Evolutionary conservation across 2,329 filamentous ascomycete genomes (phyloP).

Genomic region (Cladosporium sp.): DNA sequence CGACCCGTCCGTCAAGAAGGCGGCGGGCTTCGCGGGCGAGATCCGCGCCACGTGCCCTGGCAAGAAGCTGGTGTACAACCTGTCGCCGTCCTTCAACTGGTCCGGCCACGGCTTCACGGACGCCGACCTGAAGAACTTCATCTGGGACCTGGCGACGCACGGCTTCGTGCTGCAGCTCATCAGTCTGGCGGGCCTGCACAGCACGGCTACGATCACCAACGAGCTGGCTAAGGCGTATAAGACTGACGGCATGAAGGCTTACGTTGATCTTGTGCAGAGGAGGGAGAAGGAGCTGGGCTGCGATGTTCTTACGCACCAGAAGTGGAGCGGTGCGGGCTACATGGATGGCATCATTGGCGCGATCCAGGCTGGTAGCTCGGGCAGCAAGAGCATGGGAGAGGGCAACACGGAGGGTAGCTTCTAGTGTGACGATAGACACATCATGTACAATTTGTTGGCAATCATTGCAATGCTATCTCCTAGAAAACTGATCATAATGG

Average conservation of each 20-base stretch:
- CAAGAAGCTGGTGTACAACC: constrained; percentile 93
- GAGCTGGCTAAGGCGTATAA: constrained; percentile 80
- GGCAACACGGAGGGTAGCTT: constrained; percentile 72
- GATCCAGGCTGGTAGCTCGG: constrained; percentile 85
- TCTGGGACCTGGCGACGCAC: constrained; percentile 91
- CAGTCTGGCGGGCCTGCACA: constrained; percentile 58
- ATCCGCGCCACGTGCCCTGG: constrained; percentile 65
- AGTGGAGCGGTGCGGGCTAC: constrained; percentile 69
- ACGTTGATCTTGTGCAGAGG: constrained; percentile 87
- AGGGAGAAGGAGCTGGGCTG: constrained; percentile 85
- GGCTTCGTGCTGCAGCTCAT: constrained; percentile 65
- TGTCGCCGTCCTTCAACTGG: constrained; percentile 98
- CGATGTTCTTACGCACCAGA: constrained; percentile 92
- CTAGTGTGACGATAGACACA: constrained; percentile 16
- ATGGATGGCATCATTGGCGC: constrained; percentile 85
- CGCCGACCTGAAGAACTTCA: constrained; percentile 76
- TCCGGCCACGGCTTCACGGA: constrained; percentile 88
- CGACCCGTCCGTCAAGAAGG: constrained; percentile 75
- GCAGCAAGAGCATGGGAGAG: constrained; percentile 88
- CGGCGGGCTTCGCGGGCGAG: constrained; percentile 65
- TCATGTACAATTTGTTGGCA: background rate
- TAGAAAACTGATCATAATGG: too few relatives aligned
- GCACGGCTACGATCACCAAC: constrained; percentile 56
- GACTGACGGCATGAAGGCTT: constrained; percentile 90
- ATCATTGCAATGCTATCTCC: too few relatives aligned